A percentile compares a stretch with the other conserved stretches of the same genome.
phyloP scores from a whole-genome alignment of 768 basidiomycete species.

The Russula griseocarnosa region DNA sequence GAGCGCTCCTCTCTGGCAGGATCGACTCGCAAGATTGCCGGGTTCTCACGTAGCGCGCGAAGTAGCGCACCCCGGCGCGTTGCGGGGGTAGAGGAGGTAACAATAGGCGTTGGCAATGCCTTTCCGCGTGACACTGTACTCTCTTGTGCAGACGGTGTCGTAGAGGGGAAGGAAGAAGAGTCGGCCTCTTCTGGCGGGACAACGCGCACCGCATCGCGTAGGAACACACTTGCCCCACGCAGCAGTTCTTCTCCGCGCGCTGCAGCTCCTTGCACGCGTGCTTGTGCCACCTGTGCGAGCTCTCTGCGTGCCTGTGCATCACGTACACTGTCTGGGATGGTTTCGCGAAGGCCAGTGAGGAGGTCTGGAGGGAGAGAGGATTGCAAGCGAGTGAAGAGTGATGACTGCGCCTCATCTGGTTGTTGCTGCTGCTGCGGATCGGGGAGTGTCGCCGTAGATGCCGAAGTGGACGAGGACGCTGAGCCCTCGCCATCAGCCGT shows the following conservation, averaged over 20 bases:
- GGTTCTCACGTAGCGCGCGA: slow-evolving; percentile 66
- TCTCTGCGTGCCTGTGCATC: slow-evolving; percentile 58
- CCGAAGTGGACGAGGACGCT: slow-evolving; percentile 29
- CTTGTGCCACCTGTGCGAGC: slow-evolving; percentile 61
- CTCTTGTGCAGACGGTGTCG: slow-evolving; percentile 41
- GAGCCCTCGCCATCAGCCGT: slow-evolving; percentile 28
- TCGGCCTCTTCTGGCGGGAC: slow-evolving; percentile 67
- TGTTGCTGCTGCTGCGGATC: slow-evolving; percentile 13
- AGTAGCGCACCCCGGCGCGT: slow-evolving; percentile 42
- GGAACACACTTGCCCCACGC: slow-evolving; percentile 49
- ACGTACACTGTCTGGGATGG: slow-evolving; percentile 51
- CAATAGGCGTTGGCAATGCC: slow-evolving; percentile 33
- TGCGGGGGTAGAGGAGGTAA: neutral
- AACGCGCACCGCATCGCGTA: slow-evolving; percentile 85
- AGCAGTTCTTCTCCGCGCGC: slow-evolving; percentile 52
- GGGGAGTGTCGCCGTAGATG: slow-evolving; percentile 20
- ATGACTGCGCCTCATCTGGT: neutral
- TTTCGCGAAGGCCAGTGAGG: slow-evolving; percentile 59
- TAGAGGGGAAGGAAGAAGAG: neutral
- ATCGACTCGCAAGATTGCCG: slow-evolving; percentile 70
- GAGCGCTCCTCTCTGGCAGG: slow-evolving; percentile 61
- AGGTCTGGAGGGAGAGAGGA: slow-evolving; percentile 72
- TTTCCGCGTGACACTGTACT: slow-evolving; percentile 71
- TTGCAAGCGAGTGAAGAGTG: slow-evolving; percentile 67
- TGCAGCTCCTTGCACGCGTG: slow-evolving; percentile 55